These are phyloP conservation scores for Leccinum fibrillosum DNA, from an alignment of 768 basidiomycete species.

Conservation along the genomic window DNA sequence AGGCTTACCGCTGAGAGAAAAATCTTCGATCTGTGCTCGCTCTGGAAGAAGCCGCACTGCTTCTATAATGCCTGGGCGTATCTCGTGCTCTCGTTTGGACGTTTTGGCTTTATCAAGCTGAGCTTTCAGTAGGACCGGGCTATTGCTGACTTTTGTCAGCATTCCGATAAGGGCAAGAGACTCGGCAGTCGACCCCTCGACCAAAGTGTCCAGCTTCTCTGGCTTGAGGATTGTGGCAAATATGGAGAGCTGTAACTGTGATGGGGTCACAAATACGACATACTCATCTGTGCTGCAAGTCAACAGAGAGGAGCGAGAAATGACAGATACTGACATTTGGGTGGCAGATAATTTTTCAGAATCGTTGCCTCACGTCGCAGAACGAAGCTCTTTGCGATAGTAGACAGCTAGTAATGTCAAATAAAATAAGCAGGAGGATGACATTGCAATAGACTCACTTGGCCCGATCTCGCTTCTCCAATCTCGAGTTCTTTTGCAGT, in stretches of 20 bases:
- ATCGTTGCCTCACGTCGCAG: slow-evolving; percentile 84
- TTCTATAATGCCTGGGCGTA: slow-evolving; percentile 51
- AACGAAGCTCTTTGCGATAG: slow-evolving; percentile 84
- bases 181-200: slow-evolving; percentile 69
- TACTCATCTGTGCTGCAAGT: slow-evolving; percentile 72
- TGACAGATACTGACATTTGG: slow-evolving; percentile 64
- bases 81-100: slow-evolving; percentile 40
- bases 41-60: slow-evolving; percentile 63
- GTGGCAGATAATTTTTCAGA: slow-evolving; percentile 80
- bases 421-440: slow-evolving; percentile 1
- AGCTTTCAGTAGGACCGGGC: slow-evolving; percentile 83
- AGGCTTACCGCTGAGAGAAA: slow-evolving; percentile 71
- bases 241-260: slow-evolving; percentile 75
- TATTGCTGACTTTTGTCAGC: slow-evolving; percentile 90
- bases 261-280: slow-evolving; percentile 94
- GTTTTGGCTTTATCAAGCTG: slow-evolving; percentile 60
- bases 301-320: neutral
- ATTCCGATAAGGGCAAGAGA: slow-evolving; percentile 77
- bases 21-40: slow-evolving; percentile 59
- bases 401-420: slow-evolving; percentile 48
- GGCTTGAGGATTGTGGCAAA: slow-evolving; percentile 74
- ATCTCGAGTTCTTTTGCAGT: slow-evolving; percentile 68
- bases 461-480: slow-evolving; percentile 73
- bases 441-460: slow-evolving; percentile 43
- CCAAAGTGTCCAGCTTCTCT: slow-evolving; percentile 63